Evolutionary conservation across 768 basidiomycete species (phyloP), one percentile per base, ranked within the genome.

Genomic region (Suillus alpinus): DNA sequence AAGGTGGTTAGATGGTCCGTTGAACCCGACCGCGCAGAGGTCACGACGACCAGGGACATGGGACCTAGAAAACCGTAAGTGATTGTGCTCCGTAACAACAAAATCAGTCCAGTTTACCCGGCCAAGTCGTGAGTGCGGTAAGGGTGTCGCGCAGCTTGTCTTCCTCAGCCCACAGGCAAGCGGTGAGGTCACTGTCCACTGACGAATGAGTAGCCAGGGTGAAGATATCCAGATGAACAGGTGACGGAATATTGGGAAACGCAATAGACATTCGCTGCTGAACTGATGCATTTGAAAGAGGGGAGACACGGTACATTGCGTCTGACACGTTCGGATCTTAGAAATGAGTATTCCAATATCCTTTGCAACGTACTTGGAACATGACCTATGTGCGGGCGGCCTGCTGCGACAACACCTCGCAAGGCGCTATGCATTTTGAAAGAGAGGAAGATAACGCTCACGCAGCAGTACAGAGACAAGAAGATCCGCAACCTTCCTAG

Each of bases 131-230:
- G 26, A 71, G 71, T 76, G 83, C 81, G 0, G 59, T 58, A 20
- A 75, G 63, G 0, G 81, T 62, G 16, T 66, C 57, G 16, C 75
- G 73, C 16, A 84, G 20, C 3, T 70, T 69, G 14, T 52, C 57
- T 51, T 80, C 80, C 13, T 71, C 63, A 14, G 74, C 68, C 84
- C 84, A 85, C 18, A 83, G 67, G 67, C 84, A 86, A 40, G 83
- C 84, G 0, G 83, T 77, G 20, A 80, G 67, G 14, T 62, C 60
- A 1, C 62, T 66, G 13, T 36, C 6, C 12, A 43, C 1, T 37
- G 56, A 59, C 14, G 50, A 58, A 36, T 59, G 62, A 6, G 66
- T 68, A 63, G 64, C 70, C 20, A 79, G 60, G 14, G 78, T 62
- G 56, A 76, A 80, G 9, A 78, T 75, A 23, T 79, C 74, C 44